These are phyloP conservation scores for Cystoderma amianthinum DNA, from an alignment of 768 basidiomycete genomes.

Conservation along the genomic window DNA sequence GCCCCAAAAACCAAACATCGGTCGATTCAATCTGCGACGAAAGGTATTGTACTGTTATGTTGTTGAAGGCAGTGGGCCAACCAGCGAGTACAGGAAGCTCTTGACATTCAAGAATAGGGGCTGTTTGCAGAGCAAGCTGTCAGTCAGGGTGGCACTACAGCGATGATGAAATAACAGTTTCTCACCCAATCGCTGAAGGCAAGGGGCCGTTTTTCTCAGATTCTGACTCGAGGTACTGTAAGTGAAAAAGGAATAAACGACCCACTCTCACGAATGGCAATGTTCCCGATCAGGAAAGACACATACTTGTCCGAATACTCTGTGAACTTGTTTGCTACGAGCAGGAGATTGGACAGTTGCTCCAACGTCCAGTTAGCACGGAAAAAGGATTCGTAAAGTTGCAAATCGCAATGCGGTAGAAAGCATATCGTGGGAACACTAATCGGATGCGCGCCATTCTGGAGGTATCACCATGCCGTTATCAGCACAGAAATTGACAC, in stretches of 20 bases:
- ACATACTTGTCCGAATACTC: constrained; percentile 65
- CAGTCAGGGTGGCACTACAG: not conserved
- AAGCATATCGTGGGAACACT: constrained; percentile 53
- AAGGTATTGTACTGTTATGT: constrained; percentile 48
- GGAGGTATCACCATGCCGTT: not conserved
- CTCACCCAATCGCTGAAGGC: constrained; percentile 48
- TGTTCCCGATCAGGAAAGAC: not conserved
- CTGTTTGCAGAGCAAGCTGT: constrained; percentile 23
- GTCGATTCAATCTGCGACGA: not conserved
- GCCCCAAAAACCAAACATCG: not conserved
- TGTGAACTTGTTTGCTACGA: constrained; percentile 59
- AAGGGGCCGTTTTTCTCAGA: constrained; percentile 44
- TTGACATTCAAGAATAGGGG: constrained; percentile 36
- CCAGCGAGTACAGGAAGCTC: constrained; percentile 41
- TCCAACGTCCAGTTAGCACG: constrained; percentile 51
- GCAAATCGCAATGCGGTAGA: constrained; percentile 77
- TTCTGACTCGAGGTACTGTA: constrained; percentile 46
- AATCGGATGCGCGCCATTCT: constrained; percentile 27
- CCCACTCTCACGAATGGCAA: not conserved
- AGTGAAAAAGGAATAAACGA: too few species aligned
- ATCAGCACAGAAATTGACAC: constrained; percentile 8
- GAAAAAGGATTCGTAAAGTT: constrained; percentile 61
- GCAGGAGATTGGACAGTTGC: constrained; percentile 38
- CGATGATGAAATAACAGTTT: constrained; percentile 1
- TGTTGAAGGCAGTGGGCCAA: constrained; percentile 65